A percentile compares a stretch with the other conserved stretches of the same genome.
These are phyloP conservation scores for Wakefieldia striispora DNA, from an alignment of 768 basidiomycete genomes.

Conservation along the genomic window DNA sequence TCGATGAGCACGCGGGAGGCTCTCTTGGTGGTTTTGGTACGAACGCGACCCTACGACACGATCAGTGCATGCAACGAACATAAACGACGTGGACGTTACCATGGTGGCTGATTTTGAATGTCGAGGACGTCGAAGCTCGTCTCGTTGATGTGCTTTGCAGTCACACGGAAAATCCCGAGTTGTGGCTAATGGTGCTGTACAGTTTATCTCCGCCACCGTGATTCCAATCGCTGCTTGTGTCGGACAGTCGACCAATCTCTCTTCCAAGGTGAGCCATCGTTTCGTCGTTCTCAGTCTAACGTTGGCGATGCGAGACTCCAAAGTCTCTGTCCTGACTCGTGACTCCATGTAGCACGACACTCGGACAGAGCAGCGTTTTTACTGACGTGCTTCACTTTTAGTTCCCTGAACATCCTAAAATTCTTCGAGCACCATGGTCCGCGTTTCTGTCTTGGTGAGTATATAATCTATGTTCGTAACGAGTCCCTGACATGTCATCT, in stretches of 20 bases:
- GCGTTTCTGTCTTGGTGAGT: slow-evolving; percentile 76
- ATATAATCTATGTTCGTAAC: neutral
- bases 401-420: too few species aligned
- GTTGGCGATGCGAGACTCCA: too few species aligned
- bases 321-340: too few species aligned
- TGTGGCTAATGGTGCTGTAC: slow-evolving; percentile 30
- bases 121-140: slow-evolving; percentile 21
- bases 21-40: slow-evolving; percentile 99
- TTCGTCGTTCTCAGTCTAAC: too few species aligned
- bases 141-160: slow-evolving; percentile 19
- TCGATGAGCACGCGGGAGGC: slow-evolving; percentile 98
- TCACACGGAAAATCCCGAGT: slow-evolving; percentile 7
- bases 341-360: too few species aligned
- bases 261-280: neutral
- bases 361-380: too few species aligned
- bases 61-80: slow-evolving; percentile 15
- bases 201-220: slow-evolving; percentile 2
- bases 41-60: slow-evolving; percentile 84
- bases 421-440: slow-evolving; percentile 64
- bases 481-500: slow-evolving; percentile 1
- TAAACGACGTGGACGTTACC: slow-evolving; percentile 35
- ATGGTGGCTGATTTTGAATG: slow-evolving; percentile 39
- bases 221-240: too few species aligned
- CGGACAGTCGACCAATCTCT: too few species aligned
- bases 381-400: too few species aligned